These are phyloP conservation scores for Begonia masoniana DNA, from an alignment of 306 rosid species.

Conservation along the genomic window DNA sequence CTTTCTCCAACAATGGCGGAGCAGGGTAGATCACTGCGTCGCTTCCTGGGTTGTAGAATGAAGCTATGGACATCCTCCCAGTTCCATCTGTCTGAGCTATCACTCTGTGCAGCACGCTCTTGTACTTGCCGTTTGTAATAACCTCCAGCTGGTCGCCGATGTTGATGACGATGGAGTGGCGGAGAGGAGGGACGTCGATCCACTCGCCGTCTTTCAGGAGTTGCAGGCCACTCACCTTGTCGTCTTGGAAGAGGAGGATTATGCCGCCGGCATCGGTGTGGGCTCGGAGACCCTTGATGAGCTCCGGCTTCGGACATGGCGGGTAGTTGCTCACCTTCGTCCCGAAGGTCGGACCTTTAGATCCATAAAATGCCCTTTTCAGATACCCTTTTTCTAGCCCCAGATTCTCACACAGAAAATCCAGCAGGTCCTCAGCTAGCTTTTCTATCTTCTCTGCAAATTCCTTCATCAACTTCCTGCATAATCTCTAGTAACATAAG, in stretches of 20 bases:
- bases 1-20: conserved; percentile 53
- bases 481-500: neutral
- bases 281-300: conserved; percentile 81
- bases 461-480: conserved; percentile 68
- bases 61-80: conserved; percentile 80
- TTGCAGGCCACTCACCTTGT: conserved; percentile 85
- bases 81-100: conserved; percentile 62
- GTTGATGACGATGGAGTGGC: conserved; percentile 76
- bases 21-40: conserved; percentile 81
- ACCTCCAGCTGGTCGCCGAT: conserved; percentile 94
- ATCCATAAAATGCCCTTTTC: conserved; percentile 57
- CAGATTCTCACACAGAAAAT: conserved; percentile 79
- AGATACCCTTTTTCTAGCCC: conserved; percentile 74
- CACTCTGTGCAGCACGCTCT: conserved; percentile 81
- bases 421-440: conserved; percentile 64
- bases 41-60: conserved; percentile 82
- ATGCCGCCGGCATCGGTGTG: conserved; percentile 95
- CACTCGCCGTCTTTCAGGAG: conserved; percentile 66
- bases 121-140: conserved; percentile 60
- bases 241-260: conserved; percentile 78
- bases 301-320: conserved; percentile 69
- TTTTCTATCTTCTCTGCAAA: conserved; percentile 53
- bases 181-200: conserved; percentile 88
- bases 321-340: conserved; percentile 91
- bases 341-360: conserved; percentile 81